Base-by-base conservation (phyloP, 805 yeast species). In the Candida ascalaphidarum region DNA sequence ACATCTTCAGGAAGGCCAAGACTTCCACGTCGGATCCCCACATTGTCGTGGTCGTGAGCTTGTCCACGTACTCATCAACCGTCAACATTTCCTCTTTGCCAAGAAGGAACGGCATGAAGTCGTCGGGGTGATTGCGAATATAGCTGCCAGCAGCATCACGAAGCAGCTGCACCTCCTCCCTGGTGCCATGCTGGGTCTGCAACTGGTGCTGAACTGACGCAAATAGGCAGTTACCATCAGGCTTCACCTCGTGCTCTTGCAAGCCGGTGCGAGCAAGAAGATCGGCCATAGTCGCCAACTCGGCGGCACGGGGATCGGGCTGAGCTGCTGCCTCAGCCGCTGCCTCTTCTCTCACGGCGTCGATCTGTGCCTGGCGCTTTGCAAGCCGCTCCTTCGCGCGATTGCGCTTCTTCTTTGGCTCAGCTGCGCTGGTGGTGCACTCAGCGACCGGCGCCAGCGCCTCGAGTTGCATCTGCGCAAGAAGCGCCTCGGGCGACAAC, bases 1-100 rank as follows among this genome's bases (percentile, higher is more conserved):
- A 81, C n/a, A 71, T 73, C 34, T 74, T 67, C 1, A 94, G 68
- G 22, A 88, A 61, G 0, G 96, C 96, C 46, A 83, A 52, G 12
- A 89, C 76, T 58, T 89, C 98, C 61, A 85, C 62, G 43, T 92
- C 96, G 7, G 95, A 92, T 15, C 98, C 98, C 98, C 98, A 89
- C 64, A 82, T 72, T 0, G 94, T 77, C 0, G 95, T 84, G n/a
- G 52, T 61, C 34, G 71, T 81, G 33, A 89, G 65, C 36, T 77
- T 79, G 3, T 61, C 52, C 3, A 83, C 69, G 50, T 92, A 92
- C 14, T 71, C 72, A 21, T 71, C 77, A 17, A 88, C 54, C 37
- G 81, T 81, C 27, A 68, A 65, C 62, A 77, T 65, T 1, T 88
- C 80, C 10, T 58, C 61, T 40, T 85, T 96, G 48, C 84, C 94